A percentile compares a stretch with the other conserved stretches of the same genome.
Evolutionary conservation across 1,284 basidiomycete species (phyloP).

Genomic region (Moesziomyces antarcticus): DNA sequence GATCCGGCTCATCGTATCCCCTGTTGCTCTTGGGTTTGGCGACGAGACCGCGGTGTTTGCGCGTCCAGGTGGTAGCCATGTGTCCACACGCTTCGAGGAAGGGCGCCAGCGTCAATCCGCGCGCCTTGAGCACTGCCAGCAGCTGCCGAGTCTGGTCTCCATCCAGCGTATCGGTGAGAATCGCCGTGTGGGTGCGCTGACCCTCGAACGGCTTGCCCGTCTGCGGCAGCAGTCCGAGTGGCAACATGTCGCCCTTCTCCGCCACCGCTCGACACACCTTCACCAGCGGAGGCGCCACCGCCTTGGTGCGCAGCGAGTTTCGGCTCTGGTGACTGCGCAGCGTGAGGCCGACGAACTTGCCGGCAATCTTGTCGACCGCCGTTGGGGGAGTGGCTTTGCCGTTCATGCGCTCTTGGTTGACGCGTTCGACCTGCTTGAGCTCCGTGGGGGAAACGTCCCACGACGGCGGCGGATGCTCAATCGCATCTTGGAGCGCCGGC

Average conservation of each 20-base stretch:
- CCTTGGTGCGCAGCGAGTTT: conserved; percentile 1
- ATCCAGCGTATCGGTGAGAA: conserved; percentile 3
- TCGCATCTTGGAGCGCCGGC: conserved; percentile 26
- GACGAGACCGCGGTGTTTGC: conserved; percentile 14
- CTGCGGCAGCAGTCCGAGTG: conserved; percentile 36
- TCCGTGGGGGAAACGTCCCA: conserved; percentile 18
- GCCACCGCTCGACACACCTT: conserved; percentile 18
- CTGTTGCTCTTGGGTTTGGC: neutral
- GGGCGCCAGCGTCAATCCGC: conserved; percentile 29
- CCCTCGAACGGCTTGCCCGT: conserved; percentile 12
- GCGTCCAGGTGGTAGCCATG: conserved; percentile 34
- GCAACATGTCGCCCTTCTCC: conserved; percentile 35
- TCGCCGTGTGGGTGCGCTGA: conserved; percentile 8
- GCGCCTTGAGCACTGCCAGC: conserved; percentile 9
- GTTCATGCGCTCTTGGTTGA: conserved; percentile 28
- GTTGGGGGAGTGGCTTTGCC: conserved; percentile 26
- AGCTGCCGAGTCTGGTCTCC: conserved; percentile 5
- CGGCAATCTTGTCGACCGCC: conserved; percentile 12
- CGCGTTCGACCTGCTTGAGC: conserved; percentile 10
- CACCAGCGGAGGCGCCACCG: conserved; percentile 25
- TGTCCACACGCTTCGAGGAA: conserved; percentile 29
- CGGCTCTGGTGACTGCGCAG: conserved; percentile 5
- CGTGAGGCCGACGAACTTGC: conserved; percentile 11
- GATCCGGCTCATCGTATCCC: conserved; percentile 6
- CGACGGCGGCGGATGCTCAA: conserved; percentile 6